Percentiles rank a stretch among this genome's conserved stretches.
These are phyloP conservation scores for Trichosporon asahii DNA, from an alignment of 1,284 basidiomycete genomes.

Conservation along the genomic window DNA sequence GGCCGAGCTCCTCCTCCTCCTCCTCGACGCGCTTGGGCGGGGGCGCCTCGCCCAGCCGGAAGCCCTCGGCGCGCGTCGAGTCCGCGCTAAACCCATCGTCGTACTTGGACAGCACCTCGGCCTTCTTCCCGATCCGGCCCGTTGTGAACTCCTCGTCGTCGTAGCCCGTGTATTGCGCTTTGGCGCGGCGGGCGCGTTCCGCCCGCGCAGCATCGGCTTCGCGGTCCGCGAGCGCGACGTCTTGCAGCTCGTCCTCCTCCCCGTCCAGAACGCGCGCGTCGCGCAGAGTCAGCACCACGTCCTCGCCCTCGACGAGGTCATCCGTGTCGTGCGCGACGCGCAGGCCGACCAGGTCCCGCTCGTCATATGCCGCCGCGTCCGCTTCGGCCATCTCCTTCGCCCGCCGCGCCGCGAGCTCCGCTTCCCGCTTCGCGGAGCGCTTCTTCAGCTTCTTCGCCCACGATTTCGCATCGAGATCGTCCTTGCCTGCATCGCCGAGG, in stretches of 20 bases:
- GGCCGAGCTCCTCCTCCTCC: slow-evolving; percentile 27
- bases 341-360: slow-evolving; percentile 77
- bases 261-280: slow-evolving; percentile 89
- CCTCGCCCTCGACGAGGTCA: slow-evolving; percentile 85
- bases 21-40: not conserved
- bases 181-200: slow-evolving; percentile 80
- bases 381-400: slow-evolving; percentile 73
- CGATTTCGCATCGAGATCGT: slow-evolving; percentile 60
- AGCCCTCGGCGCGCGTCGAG: slow-evolving; percentile 54
- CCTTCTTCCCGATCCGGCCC: slow-evolving; percentile 69
- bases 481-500: slow-evolving; percentile 75
- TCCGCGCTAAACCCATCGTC: slow-evolving; percentile 78
- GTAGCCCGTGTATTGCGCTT: slow-evolving; percentile 82
- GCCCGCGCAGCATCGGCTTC: slow-evolving; percentile 64
- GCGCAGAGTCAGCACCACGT: slow-evolving; percentile 91
- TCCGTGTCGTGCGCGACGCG: slow-evolving; percentile 96
- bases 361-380: slow-evolving; percentile 75
- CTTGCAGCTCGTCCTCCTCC: slow-evolving; percentile 97
- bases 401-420: slow-evolving; percentile 67
- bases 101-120: slow-evolving; percentile 86
- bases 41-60: not conserved
- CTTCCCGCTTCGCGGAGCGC: slow-evolving; percentile 76
- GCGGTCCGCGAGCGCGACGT: slow-evolving; percentile 83
- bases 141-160: slow-evolving; percentile 87
- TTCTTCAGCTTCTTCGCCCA: slow-evolving; percentile 90